These are phyloP conservation scores for Kalaharituber pfeilii DNA, from an alignment of 2,329 filamentous ascomycete species.

Conservation along the genomic window DNA sequence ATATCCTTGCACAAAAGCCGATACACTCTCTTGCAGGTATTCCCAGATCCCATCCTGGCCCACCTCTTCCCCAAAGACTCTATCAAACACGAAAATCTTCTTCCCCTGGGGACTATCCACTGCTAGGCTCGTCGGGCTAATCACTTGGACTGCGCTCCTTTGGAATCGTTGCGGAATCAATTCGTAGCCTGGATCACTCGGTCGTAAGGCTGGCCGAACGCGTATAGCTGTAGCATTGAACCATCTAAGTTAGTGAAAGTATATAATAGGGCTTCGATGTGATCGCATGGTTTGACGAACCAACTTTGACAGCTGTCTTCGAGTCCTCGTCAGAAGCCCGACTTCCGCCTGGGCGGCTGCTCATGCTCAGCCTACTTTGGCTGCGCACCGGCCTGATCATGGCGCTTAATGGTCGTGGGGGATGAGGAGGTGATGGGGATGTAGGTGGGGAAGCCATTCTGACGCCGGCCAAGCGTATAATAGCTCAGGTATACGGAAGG, in stretches of 20 bases:
- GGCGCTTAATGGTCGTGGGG: constrained; percentile 51
- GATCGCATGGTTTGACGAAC: constrained; percentile 39
- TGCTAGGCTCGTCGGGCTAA: constrained; percentile 63
- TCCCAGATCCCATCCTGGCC: constrained; percentile 86
- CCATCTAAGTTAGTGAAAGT: not conserved
- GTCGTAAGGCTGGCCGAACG: constrained; percentile 68
- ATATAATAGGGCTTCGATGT: not conserved
- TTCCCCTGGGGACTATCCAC: constrained; percentile 84
- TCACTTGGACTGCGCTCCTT: constrained; percentile 77
- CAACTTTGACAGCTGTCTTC: constrained; percentile 88
- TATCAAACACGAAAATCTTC: constrained; percentile 92
- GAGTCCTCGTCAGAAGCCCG: constrained; percentile 76
- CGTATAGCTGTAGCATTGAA: constrained; percentile 67
- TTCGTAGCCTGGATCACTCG: constrained; percentile 79
- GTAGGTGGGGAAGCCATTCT: constrained; percentile 1
- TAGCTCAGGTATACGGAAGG: not conserved
- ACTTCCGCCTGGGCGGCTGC: constrained; percentile 58
- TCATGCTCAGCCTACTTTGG: constrained; percentile 71
- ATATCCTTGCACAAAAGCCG: constrained; percentile 84
- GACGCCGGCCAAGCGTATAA: not conserved
- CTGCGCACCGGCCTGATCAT: constrained; percentile 63
- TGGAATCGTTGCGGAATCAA: constrained; percentile 93
- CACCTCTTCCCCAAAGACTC: constrained; percentile 71
- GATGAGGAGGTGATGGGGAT: not conserved
- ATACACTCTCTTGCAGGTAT: constrained; percentile 77